These are phyloP conservation scores for Pelargonium citronellum DNA, from an alignment of 441 rosid species.

Conservation along the genomic window DNA sequence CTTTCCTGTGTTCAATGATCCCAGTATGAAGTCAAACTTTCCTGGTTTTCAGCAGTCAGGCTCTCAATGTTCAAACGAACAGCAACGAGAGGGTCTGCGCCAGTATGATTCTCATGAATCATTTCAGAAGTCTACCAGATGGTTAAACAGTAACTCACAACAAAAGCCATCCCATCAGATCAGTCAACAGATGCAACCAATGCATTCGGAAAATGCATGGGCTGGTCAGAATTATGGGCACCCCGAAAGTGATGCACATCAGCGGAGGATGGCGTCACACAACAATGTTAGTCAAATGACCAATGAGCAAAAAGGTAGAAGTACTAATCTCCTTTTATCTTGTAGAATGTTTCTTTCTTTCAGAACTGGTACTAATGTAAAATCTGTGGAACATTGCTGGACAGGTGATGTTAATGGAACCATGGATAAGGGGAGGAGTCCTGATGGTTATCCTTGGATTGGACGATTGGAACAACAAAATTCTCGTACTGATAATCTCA, in stretches of 20 bases:
- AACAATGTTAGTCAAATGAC: constrained; percentile 11
- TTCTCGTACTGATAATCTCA: not conserved
- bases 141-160: constrained; percentile 39
- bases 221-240: constrained; percentile 28
- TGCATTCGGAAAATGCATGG: constrained; percentile 34
- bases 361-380: not conserved
- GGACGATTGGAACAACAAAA: constrained; percentile 2
- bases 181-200: constrained; percentile 31
- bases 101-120: constrained; percentile 36
- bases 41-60: constrained; percentile 46
- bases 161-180: constrained; percentile 29
- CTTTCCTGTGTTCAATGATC: constrained; percentile 23
- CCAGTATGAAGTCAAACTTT: constrained; percentile 33
- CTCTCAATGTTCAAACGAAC: constrained; percentile 27
- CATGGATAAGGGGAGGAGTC: not conserved
- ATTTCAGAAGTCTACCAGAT: constrained; percentile 31
- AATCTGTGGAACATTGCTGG: constrained; percentile 1
- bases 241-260: constrained; percentile 19
- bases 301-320: constrained; percentile 23
- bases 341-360: not conserved
- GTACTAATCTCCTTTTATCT: constrained; percentile 1
- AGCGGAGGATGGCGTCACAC: constrained; percentile 18
- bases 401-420: constrained; percentile 8
- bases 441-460: not conserved
- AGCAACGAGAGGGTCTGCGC: constrained; percentile 30